Evolutionary conservation across 2,329 filamentous ascomycete species (phyloP).

Genomic region (Ramularia endophylla): DNA sequence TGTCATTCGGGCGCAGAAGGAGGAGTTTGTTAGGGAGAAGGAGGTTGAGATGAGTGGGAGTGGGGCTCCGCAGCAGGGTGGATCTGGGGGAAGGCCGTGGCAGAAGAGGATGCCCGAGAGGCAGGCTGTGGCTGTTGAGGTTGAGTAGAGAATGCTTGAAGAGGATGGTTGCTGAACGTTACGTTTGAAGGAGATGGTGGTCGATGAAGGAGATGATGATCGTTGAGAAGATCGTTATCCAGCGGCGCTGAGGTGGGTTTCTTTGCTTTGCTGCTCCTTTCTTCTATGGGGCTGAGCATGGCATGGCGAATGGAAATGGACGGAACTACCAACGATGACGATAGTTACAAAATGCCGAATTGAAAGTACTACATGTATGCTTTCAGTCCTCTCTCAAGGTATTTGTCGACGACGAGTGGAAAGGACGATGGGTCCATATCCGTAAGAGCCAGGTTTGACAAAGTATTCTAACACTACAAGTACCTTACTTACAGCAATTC

Average conservation of each 20-base stretch:
- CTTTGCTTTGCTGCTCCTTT: background rate
- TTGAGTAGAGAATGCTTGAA: slow-evolving; percentile 21
- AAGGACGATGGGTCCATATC: too few species aligned
- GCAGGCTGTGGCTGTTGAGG: slow-evolving; percentile 21
- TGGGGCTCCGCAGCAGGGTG: slow-evolving; percentile 3
- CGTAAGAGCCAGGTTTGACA: too few species aligned
- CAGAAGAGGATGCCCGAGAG: slow-evolving; percentile 7
- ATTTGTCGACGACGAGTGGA: too few species aligned
- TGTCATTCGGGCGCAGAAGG: slow-evolving; percentile 74
- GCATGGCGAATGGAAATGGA: background rate
- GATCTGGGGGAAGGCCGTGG: background rate
- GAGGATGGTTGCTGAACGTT: background rate
- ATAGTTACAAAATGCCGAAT: too few species aligned
- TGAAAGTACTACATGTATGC: too few species aligned
- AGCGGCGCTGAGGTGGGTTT: slow-evolving; percentile 11
- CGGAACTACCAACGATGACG: background rate
- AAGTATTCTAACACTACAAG: too few species aligned
- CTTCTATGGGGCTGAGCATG: slow-evolving; percentile 1
- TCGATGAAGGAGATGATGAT: slow-evolving; percentile 1
- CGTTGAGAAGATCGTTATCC: slow-evolving; percentile 5
- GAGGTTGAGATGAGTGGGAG: slow-evolving; percentile 58
- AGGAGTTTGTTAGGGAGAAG: slow-evolving; percentile 68
- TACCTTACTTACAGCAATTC: too few species aligned
- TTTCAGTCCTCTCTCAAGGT: too few species aligned
- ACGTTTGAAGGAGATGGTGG: slow-evolving; percentile 2